Evolutionary conservation across 2,329 filamentous ascomycete species (phyloP).

Genomic region (Lasiodiplodia sp.): DNA sequence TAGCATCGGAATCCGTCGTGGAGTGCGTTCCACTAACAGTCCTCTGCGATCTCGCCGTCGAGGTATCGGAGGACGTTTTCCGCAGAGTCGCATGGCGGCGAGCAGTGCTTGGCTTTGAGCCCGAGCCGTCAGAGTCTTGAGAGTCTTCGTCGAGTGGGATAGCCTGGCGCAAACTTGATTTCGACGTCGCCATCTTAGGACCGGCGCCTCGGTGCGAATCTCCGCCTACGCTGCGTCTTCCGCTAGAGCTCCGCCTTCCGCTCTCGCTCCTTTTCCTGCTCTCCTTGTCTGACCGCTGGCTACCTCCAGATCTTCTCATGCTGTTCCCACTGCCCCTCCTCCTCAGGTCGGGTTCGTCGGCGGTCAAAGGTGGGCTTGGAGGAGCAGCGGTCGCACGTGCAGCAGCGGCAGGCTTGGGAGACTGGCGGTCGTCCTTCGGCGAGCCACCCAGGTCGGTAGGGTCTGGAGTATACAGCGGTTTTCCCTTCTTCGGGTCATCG

Average conservation of each 20-base stretch:
- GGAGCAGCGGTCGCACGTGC: constrained; percentile 47
- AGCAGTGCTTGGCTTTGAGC: constrained; percentile 50
- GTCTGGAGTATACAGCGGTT: constrained; percentile 47
- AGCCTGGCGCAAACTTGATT: constrained; percentile 52
- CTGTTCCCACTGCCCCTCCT: constrained; percentile 54
- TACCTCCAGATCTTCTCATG: constrained; percentile 50
- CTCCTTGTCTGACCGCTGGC: constrained; percentile 42
- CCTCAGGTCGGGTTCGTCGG: constrained; percentile 51
- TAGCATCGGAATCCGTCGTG: constrained; percentile 55
- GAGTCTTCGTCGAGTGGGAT: constrained; percentile 46
- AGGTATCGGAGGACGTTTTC: constrained; percentile 24
- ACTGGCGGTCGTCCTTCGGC: constrained; percentile 38
- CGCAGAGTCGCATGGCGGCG: constrained; percentile 36
- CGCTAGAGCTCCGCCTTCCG: constrained; percentile 12
- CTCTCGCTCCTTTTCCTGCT: constrained; percentile 47
- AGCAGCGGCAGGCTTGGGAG: constrained; percentile 33
- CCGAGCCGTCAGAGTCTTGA: constrained; percentile 52
- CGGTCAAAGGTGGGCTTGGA: constrained; percentile 57
- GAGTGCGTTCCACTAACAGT: constrained; percentile 50
- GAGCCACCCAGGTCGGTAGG: constrained; percentile 50
- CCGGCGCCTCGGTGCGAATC: constrained; percentile 45
- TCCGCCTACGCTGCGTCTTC: constrained; percentile 43
- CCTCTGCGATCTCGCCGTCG: constrained; percentile 43
- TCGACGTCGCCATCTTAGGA: constrained; percentile 50
- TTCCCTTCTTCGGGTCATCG: constrained; percentile 42